Evolutionary conservation across 129 eudicot species (phyloP).

Genomic region (Centella asiatica): DNA sequence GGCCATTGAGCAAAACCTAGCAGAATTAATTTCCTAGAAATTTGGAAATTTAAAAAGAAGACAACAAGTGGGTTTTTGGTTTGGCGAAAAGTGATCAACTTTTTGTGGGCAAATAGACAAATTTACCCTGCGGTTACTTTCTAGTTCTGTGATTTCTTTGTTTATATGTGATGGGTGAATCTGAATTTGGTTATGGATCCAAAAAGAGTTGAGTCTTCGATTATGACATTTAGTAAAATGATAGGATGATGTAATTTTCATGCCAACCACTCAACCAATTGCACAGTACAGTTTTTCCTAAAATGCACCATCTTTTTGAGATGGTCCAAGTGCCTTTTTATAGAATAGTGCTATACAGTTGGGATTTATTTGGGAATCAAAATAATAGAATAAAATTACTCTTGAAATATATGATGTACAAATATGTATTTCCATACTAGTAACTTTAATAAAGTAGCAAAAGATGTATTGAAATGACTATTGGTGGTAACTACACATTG

Average conservation of each 20-base stretch:
- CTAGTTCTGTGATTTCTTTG: too few relatives aligned
- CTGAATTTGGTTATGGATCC: neutral
- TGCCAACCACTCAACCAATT: neutral
- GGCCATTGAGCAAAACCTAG: too few relatives aligned
- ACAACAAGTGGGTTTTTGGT: too few relatives aligned
- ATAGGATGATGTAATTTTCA: conserved; percentile 1
- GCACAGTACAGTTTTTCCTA: neutral
- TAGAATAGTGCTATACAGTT: neutral
- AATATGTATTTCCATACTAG: too few relatives aligned
- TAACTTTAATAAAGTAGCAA: too few relatives aligned
- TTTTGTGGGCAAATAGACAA: too few relatives aligned
- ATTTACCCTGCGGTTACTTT: too few relatives aligned
- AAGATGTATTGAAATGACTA: too few relatives aligned
- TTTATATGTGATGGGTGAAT: neutral
- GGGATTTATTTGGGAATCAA: neutral
- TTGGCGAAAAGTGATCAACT: too few relatives aligned
- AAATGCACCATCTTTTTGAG: neutral
- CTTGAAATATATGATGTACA: neutral
- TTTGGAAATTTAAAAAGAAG: too few relatives aligned
- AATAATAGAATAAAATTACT: neutral
- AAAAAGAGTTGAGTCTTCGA: neutral
- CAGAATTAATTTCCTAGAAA: too few relatives aligned
- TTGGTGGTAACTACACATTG: too few relatives aligned
- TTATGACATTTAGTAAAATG: conserved; percentile 1
- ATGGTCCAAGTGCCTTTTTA: neutral